Evolutionary conservation across 805 yeast species (phyloP).

Genomic region (Suhomyces canberraensis): DNA sequence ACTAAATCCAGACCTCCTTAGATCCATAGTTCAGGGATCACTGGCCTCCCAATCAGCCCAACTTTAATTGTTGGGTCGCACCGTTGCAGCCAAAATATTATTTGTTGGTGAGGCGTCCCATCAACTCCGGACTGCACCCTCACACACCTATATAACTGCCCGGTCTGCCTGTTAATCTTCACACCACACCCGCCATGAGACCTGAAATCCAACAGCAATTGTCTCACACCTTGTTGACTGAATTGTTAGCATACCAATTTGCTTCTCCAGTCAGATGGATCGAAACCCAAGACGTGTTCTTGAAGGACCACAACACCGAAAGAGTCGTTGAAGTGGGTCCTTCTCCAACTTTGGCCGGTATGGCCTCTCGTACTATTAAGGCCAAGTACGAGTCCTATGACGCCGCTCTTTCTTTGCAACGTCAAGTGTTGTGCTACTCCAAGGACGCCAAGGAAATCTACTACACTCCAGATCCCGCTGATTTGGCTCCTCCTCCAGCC

Average conservation of each 20-base stretch:
- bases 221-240: constrained; percentile 91
- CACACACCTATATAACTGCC: not conserved
- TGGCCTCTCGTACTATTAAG: constrained; percentile 95
- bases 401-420: constrained; percentile 88
- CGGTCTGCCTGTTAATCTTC: not conserved
- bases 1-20: too few species aligned
- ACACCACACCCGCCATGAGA: constrained; percentile 47
- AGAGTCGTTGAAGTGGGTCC: constrained; percentile 99
- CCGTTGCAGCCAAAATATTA: constrained; percentile 1
- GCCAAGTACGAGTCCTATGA: constrained; percentile 97
- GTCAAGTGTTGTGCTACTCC: constrained; percentile 94
- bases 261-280: constrained; percentile 99
- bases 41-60: too few species aligned
- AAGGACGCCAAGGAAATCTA: constrained; percentile 96
- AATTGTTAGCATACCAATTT: constrained; percentile 95
- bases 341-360: constrained; percentile 96
- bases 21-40: too few species aligned
- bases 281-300: constrained; percentile 97
- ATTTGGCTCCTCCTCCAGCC: constrained; percentile 34
- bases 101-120: constrained; percentile 1
- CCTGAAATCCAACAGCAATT: constrained; percentile 98
- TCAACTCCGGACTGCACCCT: not conserved
- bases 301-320: constrained; percentile 92
- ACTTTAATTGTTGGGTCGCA: constrained; percentile 3
- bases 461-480: constrained; percentile 82